Percentiles rank a stretch among this genome's conserved stretches.
phyloP scores from a whole-genome alignment of 1,284 basidiomycete species.

The Termitomyces sp. region DNA sequence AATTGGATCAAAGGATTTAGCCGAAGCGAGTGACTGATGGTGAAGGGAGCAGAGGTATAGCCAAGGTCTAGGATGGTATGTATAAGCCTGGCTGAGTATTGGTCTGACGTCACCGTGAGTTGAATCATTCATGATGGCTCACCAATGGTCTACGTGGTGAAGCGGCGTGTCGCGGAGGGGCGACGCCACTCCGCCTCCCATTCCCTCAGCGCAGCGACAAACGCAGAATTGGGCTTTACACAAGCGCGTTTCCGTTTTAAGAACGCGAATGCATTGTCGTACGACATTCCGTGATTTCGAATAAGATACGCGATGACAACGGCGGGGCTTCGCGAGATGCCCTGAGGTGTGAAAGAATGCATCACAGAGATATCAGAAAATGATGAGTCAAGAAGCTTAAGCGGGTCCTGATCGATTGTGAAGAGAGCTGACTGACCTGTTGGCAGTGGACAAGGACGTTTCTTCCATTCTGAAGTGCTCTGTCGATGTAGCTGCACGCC shows the following conservation, averaged over 20 bases:
- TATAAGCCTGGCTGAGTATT: neutral
- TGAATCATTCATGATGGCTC: neutral
- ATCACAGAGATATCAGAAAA: conserved; percentile 12
- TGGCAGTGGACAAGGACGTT: conserved; percentile 66
- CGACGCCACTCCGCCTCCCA: conserved; percentile 40
- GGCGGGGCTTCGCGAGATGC: conserved; percentile 63
- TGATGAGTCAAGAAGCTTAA: neutral
- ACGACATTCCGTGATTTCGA: conserved; percentile 60
- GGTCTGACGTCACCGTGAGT: neutral
- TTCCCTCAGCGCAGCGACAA: conserved; percentile 45
- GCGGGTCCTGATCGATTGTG: neutral
- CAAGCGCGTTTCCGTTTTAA: conserved; percentile 59
- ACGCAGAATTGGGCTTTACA: conserved; percentile 66
- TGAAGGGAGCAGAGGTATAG: neutral
- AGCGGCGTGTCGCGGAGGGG: conserved; percentile 24
- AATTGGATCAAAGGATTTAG: neutral
- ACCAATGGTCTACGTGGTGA: conserved; percentile 22
- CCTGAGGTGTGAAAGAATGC: conserved; percentile 29
- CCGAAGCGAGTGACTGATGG: neutral
- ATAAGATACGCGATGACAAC: conserved; percentile 67
- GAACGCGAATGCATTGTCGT: conserved; percentile 53
- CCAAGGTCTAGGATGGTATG: no score
- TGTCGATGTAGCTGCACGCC: conserved; percentile 51
- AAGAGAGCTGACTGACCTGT: conserved; percentile 39
- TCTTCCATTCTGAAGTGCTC: conserved; percentile 40